These are phyloP conservation scores for Phytophthora agathidicida DNA, from an alignment of 352 stramenopile species.

Conservation along the genomic window DNA sequence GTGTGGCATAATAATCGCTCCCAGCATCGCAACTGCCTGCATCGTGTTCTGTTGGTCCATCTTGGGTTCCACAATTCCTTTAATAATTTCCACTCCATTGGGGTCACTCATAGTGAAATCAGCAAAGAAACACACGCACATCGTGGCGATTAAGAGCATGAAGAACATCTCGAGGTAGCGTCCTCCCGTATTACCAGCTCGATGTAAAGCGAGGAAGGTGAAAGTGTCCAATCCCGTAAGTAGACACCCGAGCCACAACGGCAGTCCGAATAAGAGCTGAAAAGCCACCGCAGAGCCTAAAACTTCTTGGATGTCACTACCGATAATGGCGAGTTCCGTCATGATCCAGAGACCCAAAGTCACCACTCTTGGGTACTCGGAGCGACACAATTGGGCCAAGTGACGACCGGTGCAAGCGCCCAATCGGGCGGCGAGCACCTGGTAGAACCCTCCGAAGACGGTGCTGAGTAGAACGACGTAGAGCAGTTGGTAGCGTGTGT, in stretches of 20 bases:
- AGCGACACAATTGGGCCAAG: conserved; percentile 77
- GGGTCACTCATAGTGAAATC: conserved; percentile 80
- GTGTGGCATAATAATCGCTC: conserved; percentile 95
- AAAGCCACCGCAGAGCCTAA: conserved; percentile 83
- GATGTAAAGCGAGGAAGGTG: conserved; percentile 89
- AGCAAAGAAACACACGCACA: conserved; percentile 89
- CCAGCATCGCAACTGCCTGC: conserved; percentile 80
- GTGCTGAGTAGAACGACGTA: conserved; percentile 89
- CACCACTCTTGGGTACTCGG: conserved; percentile 62
- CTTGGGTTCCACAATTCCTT: conserved; percentile 72
- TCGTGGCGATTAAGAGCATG: conserved; percentile 84
- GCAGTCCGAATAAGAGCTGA: conserved; percentile 70
- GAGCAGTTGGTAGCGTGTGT: conserved; percentile 82
- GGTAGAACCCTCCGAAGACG: conserved; percentile 84
- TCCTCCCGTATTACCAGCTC: conserved; percentile 49
- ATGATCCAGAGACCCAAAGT: conserved; percentile 82
- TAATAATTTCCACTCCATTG: conserved; percentile 65
- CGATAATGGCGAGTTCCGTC: conserved; percentile 90
- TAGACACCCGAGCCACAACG: conserved; percentile 80
- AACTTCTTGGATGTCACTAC: conserved; percentile 87
- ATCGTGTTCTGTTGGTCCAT: conserved; percentile 67
- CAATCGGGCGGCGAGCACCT: conserved; percentile 87
- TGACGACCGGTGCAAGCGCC: conserved; percentile 87
- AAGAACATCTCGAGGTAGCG: conserved; percentile 89
- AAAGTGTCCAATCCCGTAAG: conserved; percentile 81